Percentiles rank a stretch among this genome's conserved stretches.
These are phyloP conservation scores for Camelina laxa DNA, from an alignment of 345 rosid species.

Conservation along the genomic window DNA sequence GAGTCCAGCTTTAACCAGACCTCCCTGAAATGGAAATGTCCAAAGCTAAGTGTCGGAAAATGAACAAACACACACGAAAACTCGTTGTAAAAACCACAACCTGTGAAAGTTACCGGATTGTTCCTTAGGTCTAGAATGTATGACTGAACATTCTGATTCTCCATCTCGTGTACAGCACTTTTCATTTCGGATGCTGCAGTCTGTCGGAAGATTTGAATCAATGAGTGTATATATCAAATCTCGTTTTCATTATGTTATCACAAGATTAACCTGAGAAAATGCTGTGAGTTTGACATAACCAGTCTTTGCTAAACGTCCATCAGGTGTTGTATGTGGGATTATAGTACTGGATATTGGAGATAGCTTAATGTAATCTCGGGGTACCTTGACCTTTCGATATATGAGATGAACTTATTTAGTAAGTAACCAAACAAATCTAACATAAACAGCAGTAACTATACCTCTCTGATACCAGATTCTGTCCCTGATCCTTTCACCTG, in stretches of 20 bases:
- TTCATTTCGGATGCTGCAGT: conserved; percentile 83
- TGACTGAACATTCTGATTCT: conserved; percentile 71
- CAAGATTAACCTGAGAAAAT: conserved; percentile 73
- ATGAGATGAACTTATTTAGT: conserved; percentile 5
- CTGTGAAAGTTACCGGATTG: conserved; percentile 61
- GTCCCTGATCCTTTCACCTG: conserved; percentile 55
- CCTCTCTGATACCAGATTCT: conserved; percentile 65
- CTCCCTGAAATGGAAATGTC: conserved; percentile 59
- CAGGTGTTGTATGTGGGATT: conserved; percentile 75
- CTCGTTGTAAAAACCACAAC: neutral
- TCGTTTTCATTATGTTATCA: neutral
- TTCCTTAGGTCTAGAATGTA: conserved; percentile 87
- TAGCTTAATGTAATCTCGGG: conserved; percentile 76
- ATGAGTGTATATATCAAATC: neutral
- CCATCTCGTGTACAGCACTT: conserved; percentile 71
- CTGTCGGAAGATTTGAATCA: conserved; percentile 47
- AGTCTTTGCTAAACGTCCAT: conserved; percentile 67
- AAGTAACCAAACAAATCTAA: neutral
- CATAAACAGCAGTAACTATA: conserved; percentile 11
- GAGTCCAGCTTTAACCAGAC: conserved; percentile 86
- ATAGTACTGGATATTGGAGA: conserved; percentile 82
- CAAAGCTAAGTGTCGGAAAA: conserved; percentile 1
- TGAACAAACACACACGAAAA: neutral
- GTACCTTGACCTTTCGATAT: conserved; percentile 64
- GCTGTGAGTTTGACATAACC: conserved; percentile 79